Conservation (phyloP, 2,329 filamentous ascomycete genomes). For the Fusarium falciforme region DNA sequence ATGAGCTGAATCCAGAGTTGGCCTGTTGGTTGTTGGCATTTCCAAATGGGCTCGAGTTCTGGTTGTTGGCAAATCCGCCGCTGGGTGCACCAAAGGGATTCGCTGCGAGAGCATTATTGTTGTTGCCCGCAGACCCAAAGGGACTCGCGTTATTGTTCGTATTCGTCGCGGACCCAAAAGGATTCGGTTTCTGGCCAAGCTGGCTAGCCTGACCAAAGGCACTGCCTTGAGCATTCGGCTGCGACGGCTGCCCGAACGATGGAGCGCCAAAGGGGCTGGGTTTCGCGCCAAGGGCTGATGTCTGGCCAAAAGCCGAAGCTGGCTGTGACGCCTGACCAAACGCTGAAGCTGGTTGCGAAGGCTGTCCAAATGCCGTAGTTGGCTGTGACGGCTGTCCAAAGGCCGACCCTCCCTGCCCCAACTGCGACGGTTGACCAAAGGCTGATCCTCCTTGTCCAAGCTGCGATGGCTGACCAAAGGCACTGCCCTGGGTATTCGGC, state of each 20-base stretch:
- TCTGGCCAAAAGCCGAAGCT: conserved; percentile 50
- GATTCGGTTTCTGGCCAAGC: conserved; percentile 53
- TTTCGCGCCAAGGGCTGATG: conserved; percentile 43
- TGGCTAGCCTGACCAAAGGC: conserved; percentile 51
- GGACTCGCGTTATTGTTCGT: conserved; percentile 40
- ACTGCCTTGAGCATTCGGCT: conserved; percentile 40
- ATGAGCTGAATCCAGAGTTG: conserved; percentile 38
- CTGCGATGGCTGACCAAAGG: not conserved
- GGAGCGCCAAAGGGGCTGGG: conserved; percentile 51
- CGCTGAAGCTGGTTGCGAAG: conserved; percentile 43
- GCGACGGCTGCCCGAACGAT: conserved; percentile 50
- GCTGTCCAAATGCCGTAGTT: conserved; percentile 57
- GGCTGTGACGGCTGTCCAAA: conserved; percentile 46
- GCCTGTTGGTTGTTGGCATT: conserved; percentile 27
- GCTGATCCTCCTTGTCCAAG: not conserved
- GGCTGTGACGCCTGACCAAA: conserved; percentile 56
- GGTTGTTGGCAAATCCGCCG: conserved; percentile 20
- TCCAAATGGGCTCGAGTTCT: conserved; percentile 37
- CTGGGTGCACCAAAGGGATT: conserved; percentile 46
- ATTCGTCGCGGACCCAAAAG: conserved; percentile 47
- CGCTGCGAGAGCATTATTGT: conserved; percentile 35
- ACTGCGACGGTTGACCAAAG: not conserved
- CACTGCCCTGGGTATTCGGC: not conserved
- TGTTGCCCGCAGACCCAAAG: conserved; percentile 39
- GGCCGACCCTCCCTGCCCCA: not conserved